phyloP scores from a whole-genome alignment of 1,284 basidiomycete species.

The Tilletiopsis washingtonensis region DNA sequence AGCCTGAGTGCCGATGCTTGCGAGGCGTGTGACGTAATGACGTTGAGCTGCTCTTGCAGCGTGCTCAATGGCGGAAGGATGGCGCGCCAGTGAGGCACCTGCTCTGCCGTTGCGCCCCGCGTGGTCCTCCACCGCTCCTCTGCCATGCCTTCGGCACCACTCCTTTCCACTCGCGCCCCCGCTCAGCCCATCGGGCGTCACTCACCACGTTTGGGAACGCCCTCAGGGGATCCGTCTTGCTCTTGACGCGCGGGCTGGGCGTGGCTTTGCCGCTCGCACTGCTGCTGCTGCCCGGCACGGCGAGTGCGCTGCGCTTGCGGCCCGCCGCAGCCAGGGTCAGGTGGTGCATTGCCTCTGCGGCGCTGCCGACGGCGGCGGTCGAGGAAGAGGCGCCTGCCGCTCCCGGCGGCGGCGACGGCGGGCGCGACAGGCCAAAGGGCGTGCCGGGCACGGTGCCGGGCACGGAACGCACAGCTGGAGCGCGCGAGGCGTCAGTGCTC shows the following conservation, averaged over 20 bases:
- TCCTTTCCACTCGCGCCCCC: too few species aligned
- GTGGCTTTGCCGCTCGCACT: neutral
- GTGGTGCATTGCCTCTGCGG: neutral
- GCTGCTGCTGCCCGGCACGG: neutral
- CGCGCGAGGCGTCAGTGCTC: neutral
- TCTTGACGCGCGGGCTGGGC: constrained; percentile 3
- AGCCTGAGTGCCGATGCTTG: too few species aligned
- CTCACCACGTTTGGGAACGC: constrained; percentile 21
- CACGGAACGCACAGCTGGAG: neutral
- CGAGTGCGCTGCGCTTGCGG: neutral
- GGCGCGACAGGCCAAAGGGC: constrained; percentile 18
- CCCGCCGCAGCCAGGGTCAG: neutral
- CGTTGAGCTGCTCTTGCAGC: too few species aligned
- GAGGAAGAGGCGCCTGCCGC: constrained; percentile 8
- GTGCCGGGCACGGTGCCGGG: constrained; percentile 21
- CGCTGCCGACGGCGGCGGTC: neutral
- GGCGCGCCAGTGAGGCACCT: too few species aligned
- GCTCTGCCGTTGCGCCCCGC: too few species aligned
- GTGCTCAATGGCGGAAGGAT: too few species aligned
- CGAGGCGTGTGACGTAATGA: too few species aligned
- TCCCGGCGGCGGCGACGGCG: constrained; percentile 12
- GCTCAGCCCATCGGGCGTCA: too few species aligned
- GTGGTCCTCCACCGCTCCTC: too few species aligned
- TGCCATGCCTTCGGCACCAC: too few species aligned
- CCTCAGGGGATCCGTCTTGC: constrained; percentile 32